Conservation (phyloP, 2,329 filamentous ascomycete species). For the Microdochium bolleyi region DNA sequence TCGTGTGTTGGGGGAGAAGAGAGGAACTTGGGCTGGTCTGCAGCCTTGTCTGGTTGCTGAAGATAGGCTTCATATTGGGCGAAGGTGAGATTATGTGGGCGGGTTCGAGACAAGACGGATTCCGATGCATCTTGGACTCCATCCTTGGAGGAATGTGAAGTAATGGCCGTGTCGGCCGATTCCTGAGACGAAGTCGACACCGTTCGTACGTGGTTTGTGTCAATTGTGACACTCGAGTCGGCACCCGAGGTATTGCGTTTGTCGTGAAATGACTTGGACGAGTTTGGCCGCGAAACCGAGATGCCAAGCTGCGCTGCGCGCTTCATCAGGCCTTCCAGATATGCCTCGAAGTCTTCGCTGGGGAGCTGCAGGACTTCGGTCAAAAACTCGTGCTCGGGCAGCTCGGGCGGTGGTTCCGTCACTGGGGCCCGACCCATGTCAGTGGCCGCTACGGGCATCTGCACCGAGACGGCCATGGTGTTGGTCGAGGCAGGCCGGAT, state of each 20-base stretch:
- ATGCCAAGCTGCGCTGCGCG: constrained; percentile 28
- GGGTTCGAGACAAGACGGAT: constrained; percentile 16
- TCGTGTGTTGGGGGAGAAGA: constrained; percentile 20
- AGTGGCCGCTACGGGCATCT: neutral
- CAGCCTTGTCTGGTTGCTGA: constrained; percentile 29
- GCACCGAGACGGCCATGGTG: neutral
- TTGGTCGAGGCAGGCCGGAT: neutral
- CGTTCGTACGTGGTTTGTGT: constrained; percentile 32
- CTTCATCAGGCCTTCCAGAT: constrained; percentile 20
- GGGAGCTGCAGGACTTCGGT: constrained; percentile 17
- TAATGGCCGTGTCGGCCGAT: constrained; percentile 31
- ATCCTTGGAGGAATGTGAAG: constrained; percentile 33
- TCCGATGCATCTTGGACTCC: constrained; percentile 10
- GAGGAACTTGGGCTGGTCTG: constrained; percentile 32
- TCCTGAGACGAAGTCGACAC: constrained; percentile 31
- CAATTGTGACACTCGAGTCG: constrained; percentile 32
- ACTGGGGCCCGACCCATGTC: neutral
- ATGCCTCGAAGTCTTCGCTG: constrained; percentile 10
- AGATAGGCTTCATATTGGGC: constrained; percentile 44
- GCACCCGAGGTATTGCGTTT: constrained; percentile 28
- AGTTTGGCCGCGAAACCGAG: constrained; percentile 16
- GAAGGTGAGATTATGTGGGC: constrained; percentile 35
- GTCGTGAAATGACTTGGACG: constrained; percentile 15
- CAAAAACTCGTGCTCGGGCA: constrained; percentile 17
- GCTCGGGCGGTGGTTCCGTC: constrained; percentile 11